Conservation (phyloP, 2,329 filamentous ascomycete species). For the Calonectria multiphialidica region DNA sequence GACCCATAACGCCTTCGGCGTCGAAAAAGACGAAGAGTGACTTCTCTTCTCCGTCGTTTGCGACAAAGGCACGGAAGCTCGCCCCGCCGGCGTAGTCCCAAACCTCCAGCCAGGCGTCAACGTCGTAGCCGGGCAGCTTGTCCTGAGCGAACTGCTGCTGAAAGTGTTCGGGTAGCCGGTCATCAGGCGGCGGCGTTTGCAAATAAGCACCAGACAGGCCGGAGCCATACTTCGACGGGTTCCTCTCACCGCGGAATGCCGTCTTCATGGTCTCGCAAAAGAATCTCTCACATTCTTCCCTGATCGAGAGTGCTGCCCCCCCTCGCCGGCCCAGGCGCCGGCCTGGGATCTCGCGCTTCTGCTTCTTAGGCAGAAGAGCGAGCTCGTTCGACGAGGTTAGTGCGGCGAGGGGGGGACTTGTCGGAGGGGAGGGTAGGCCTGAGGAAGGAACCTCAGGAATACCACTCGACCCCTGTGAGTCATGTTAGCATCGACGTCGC, state of each 20-base stretch:
- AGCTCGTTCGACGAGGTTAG: constrained; percentile 77
- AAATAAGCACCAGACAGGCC: constrained; percentile 82
- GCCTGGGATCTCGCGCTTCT: constrained; percentile 57
- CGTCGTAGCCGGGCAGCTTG: constrained; percentile 48
- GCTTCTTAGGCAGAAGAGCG: constrained; percentile 71
- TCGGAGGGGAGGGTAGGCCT: constrained; percentile 86
- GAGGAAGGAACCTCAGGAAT: constrained; percentile 92
- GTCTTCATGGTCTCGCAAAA: constrained; percentile 96
- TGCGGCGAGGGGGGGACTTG: constrained; percentile 90
- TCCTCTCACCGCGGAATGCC: constrained; percentile 97
- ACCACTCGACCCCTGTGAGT: constrained; percentile 82
- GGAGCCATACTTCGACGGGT: constrained; percentile 81
- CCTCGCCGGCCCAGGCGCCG: constrained; percentile 70
- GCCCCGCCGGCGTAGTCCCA: constrained; percentile 89
- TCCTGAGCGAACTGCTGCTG: constrained; percentile 45
- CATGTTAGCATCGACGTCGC: constrained; percentile 30
- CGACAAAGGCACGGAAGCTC: constrained; percentile 88
- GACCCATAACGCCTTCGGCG: constrained; percentile 72
- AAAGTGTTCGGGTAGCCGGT: constrained; percentile 53
- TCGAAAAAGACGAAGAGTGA: constrained; percentile 93
- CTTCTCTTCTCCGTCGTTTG: constrained; percentile 76
- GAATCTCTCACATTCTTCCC: constrained; percentile 99
- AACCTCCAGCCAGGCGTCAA: constrained; percentile 79
- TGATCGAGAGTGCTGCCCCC: constrained; percentile 96
- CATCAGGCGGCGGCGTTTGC: constrained; percentile 67